These are phyloP conservation scores for Onygenales sp. DNA, from an alignment of 2,329 filamentous ascomycete genomes.

Conservation along the genomic window DNA sequence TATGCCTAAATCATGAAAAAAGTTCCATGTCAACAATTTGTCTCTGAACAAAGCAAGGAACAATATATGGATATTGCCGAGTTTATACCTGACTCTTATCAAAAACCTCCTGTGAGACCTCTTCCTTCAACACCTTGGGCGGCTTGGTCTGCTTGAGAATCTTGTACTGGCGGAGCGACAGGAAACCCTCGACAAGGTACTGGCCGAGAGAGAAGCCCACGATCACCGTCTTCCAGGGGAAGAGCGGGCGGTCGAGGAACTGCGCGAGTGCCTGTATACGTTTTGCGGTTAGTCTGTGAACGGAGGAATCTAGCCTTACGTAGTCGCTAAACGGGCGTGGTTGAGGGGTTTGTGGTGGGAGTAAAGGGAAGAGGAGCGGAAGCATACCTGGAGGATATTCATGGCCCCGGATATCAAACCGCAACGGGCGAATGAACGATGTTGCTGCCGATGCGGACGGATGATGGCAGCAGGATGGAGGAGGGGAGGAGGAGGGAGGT, in stretches of 20 bases:
- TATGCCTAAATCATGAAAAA: conserved; percentile 52
- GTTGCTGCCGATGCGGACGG: not conserved
- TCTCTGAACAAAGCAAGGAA: not conserved
- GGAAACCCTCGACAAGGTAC: conserved; percentile 80
- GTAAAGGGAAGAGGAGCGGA: conserved; percentile 3
- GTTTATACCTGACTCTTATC: conserved; percentile 72
- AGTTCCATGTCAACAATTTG: not conserved
- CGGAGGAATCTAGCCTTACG: not conserved
- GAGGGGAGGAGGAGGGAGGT: not conserved
- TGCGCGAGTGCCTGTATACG: conserved; percentile 56
- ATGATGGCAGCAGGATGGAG: not conserved
- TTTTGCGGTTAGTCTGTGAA: not conserved
- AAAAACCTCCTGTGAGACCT: conserved; percentile 82
- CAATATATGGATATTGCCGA: not conserved
- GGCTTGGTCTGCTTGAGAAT: conserved; percentile 70
- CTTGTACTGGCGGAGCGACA: conserved; percentile 82
- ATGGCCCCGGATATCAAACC: conserved; percentile 12
- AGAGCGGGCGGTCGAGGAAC: conserved; percentile 80
- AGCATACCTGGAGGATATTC: conserved; percentile 28
- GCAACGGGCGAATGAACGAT: not conserved
- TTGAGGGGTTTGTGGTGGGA: conserved; percentile 9
- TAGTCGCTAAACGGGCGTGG: not conserved
- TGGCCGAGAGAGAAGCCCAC: conserved; percentile 89
- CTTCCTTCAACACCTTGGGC: conserved; percentile 77
- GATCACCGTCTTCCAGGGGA: conserved; percentile 96